A percentile compares a stretch with the other conserved stretches of the same genome.
phyloP scores from a whole-genome alignment of 2,329 filamentous ascomycete species.

The Cercospora zeina region DNA sequence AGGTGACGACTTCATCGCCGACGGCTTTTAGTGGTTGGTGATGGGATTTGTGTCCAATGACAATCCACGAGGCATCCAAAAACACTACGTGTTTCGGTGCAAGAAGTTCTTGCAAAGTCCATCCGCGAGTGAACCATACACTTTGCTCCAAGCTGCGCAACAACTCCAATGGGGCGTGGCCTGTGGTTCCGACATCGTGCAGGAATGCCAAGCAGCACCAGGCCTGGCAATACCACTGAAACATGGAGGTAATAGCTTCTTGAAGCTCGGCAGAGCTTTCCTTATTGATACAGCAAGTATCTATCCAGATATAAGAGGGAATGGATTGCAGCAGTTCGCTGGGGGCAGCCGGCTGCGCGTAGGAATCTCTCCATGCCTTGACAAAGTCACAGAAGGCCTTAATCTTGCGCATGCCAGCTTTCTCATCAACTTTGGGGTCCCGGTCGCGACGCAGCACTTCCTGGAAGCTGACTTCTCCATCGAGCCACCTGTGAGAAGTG shows the following conservation, averaged over 20 bases:
- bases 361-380: background rate
- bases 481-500: constrained; percentile 24
- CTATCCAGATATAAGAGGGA: constrained; percentile 24
- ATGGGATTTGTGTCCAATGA: constrained; percentile 22
- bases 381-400: constrained; percentile 1
- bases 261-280: constrained; percentile 25
- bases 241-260: constrained; percentile 31
- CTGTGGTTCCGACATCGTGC: constrained; percentile 3
- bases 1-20: background rate
- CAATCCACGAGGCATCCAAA: constrained; percentile 19
- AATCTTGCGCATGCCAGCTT: constrained; percentile 7
- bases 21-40: background rate
- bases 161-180: background rate
- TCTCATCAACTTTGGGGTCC: background rate
- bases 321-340: background rate
- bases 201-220: constrained; percentile 25
- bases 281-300: constrained; percentile 23
- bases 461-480: constrained; percentile 21
- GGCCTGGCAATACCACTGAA: constrained; percentile 25
- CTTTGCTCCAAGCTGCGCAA: constrained; percentile 16
- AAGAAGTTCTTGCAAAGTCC: constrained; percentile 35
- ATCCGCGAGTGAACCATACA: constrained; percentile 31
- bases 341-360: background rate
- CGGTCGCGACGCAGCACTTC: constrained; percentile 13
- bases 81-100: constrained; percentile 26